Conservation (phyloP, 768 basidiomycete species). For the Trametes maxima region DNA sequence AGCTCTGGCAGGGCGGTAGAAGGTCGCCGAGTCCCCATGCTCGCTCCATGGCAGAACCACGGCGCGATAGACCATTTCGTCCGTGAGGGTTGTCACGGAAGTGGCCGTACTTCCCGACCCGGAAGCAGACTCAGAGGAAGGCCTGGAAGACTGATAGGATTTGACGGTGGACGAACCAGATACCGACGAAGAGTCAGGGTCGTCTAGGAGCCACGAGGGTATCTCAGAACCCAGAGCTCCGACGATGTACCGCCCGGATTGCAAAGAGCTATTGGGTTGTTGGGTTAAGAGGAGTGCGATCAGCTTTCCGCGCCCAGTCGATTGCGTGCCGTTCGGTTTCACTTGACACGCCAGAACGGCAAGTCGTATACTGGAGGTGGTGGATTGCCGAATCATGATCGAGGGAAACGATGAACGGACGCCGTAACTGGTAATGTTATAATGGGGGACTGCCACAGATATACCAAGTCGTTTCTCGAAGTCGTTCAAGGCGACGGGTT, state of each 20-base stretch:
- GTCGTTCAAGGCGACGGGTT: neutral
- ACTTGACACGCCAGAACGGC: neutral
- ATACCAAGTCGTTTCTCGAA: neutral
- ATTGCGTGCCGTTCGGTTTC: no score
- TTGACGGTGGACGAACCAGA: neutral
- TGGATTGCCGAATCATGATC: neutral
- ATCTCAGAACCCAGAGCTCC: neutral
- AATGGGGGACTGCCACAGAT: neutral
- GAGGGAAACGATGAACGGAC: neutral
- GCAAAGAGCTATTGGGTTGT: neutral
- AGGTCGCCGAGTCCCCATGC: neutral
- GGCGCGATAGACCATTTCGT: neutral
- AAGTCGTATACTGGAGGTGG: neutral
- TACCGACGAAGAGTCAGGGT: neutral
- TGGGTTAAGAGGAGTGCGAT: neutral
- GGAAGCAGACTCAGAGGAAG: neutral
- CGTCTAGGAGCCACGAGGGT: neutral
- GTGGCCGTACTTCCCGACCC: neutral
- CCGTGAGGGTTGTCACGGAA: neutral
- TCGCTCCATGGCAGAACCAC: neutral
- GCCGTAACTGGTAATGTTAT: slow-evolving; percentile 1
- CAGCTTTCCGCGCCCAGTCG: neutral
- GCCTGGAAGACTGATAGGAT: no score
- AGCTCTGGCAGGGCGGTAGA: neutral
- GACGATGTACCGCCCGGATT: neutral